phyloP scores from a whole-genome alignment of 129 eudicot genomes.

The Tagetes erecta region DNA sequence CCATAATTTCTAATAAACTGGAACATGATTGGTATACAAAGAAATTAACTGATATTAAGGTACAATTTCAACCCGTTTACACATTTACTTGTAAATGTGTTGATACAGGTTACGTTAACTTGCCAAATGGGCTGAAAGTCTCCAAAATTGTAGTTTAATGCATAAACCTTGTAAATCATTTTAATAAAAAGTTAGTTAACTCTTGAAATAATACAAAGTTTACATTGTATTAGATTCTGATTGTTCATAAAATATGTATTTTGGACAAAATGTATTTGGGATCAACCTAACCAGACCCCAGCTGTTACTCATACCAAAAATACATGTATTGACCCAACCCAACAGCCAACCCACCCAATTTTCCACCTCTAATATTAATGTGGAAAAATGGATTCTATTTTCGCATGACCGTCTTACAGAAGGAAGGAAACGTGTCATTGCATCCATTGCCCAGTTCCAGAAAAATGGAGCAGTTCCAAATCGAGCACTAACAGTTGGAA shows the following conservation, averaged over 20 bases:
- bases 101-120: neutral
- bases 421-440: constrained; percentile 71
- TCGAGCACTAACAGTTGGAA: constrained; percentile 98
- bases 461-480: constrained; percentile 95
- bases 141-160: neutral
- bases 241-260: neutral
- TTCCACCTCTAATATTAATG: neutral
- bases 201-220: neutral
- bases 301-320: neutral
- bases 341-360: neutral
- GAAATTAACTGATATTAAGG: constrained; percentile 1
- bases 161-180: constrained; percentile 4
- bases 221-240: neutral
- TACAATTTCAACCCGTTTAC: neutral
- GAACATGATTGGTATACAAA: constrained; percentile 9
- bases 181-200: neutral
- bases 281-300: neutral
- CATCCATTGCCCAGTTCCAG: constrained; percentile 99
- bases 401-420: constrained; percentile 43
- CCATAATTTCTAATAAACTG: neutral
- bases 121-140: neutral
- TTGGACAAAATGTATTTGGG: neutral
- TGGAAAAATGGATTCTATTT: neutral
- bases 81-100: neutral
- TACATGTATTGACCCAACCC: constrained; percentile 3